Conservation (phyloP, 176 grass and related monocot species). For the Avena sativa region DNA sequence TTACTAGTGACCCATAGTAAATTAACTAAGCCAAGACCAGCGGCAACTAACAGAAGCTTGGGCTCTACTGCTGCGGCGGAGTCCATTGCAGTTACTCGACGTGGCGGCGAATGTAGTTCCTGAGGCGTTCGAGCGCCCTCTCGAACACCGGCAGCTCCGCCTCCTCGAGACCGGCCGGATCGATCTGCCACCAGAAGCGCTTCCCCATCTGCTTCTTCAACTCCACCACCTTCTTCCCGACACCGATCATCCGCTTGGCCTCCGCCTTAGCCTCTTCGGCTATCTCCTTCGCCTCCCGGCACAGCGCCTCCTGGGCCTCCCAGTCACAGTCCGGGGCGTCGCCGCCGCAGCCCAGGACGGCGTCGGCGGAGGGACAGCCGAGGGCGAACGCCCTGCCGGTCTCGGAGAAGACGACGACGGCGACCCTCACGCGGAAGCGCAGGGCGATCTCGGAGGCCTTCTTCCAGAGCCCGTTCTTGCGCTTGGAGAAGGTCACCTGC, state of each 20-base stretch:
- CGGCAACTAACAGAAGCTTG: neutral
- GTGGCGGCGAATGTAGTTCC: neutral
- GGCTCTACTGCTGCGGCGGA: neutral
- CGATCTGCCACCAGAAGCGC: neutral
- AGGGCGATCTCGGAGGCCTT: neutral
- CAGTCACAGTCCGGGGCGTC: neutral
- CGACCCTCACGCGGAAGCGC: neutral
- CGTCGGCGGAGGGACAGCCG: slow-evolving; percentile 12
- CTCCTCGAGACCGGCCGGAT: neutral
- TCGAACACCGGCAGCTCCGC: neutral
- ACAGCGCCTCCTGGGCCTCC: neutral
- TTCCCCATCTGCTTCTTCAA: neutral
- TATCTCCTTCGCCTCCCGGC: neutral
- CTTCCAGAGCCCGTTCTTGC: neutral
- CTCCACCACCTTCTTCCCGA: neutral
- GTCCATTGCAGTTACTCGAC: neutral
- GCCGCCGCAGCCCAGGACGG: neutral
- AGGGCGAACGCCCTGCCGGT: neutral
- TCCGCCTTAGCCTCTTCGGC: neutral
- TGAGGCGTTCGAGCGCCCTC: slow-evolving; percentile 5
- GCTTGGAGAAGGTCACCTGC: slow-evolving; percentile 31
- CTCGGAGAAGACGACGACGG: neutral
- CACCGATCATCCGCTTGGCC: neutral
- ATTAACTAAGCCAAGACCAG: neutral
- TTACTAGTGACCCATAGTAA: neutral